These are phyloP conservation scores for Apophysomyces trapeziformis DNA, from an alignment of 371 early-diverging fungal species.

Conservation along the genomic window DNA sequence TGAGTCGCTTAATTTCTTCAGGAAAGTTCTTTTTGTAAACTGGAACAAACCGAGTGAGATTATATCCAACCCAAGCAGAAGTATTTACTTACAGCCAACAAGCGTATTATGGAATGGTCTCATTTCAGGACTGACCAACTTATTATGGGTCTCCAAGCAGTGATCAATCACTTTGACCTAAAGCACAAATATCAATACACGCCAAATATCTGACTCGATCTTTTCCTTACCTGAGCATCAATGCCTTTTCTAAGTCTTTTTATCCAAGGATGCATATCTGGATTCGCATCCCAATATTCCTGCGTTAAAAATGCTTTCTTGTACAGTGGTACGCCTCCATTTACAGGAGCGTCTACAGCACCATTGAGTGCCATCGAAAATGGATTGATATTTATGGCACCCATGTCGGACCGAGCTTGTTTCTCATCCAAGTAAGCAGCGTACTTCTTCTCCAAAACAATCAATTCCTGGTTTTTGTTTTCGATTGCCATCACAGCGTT, in stretches of 20 bases:
- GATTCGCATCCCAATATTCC: slow-evolving; percentile 47
- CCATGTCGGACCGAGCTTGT: slow-evolving; percentile 14
- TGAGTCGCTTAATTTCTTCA: slow-evolving; percentile 59
- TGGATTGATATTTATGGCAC: slow-evolving; percentile 64
- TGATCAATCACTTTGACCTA: slow-evolving; percentile 67
- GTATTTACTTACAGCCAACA: slow-evolving; percentile 56
- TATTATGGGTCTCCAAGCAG: slow-evolving; percentile 68
- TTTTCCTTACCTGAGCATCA: slow-evolving; percentile 62
- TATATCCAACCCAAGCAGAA: background rate
- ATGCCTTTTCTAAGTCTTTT: slow-evolving; percentile 61
- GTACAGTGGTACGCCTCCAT: slow-evolving; percentile 84
- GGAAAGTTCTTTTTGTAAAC: slow-evolving; percentile 75
- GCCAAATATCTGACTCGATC: background rate
- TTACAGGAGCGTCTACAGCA: slow-evolving; percentile 86
- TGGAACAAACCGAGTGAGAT: slow-evolving; percentile 21
- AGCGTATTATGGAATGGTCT: slow-evolving; percentile 76
- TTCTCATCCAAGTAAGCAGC: slow-evolving; percentile 26
- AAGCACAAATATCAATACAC: background rate
- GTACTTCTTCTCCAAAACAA: slow-evolving; percentile 60
- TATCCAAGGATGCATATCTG: slow-evolving; percentile 53
- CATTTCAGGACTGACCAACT: slow-evolving; percentile 70
- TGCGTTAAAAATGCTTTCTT: slow-evolving; percentile 68
- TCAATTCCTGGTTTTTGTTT: slow-evolving; percentile 70
- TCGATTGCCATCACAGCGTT: slow-evolving; percentile 78
- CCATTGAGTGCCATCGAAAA: slow-evolving; percentile 86